phyloP scores from a whole-genome alignment of 306 rosid species.

The Castanopsis chinensis region DNA sequence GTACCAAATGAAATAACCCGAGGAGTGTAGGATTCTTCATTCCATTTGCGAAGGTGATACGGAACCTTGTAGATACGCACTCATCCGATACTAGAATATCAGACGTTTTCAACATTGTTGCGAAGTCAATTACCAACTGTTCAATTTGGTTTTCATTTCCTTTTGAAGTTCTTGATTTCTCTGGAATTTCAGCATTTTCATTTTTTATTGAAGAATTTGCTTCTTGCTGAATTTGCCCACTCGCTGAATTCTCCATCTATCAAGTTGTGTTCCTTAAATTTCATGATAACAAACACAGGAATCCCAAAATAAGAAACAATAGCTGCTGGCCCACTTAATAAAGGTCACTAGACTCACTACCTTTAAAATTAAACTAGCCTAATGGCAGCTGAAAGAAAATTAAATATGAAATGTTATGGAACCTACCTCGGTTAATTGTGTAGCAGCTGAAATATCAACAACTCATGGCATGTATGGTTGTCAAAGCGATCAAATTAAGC shows the following conservation, averaged over 20 bases:
- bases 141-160: neutral
- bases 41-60: slow-evolving; percentile 17
- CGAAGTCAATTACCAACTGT: neutral
- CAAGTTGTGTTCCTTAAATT: neutral
- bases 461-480: no score
- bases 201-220: neutral
- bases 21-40: slow-evolving; percentile 32
- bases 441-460: no score
- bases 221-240: neutral
- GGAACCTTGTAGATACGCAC: slow-evolving; percentile 33
- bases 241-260: neutral
- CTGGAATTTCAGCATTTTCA: neutral
- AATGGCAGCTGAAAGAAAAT: no score
- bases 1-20: slow-evolving; percentile 38
- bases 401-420: no score
- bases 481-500: no score
- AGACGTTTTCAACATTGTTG: neutral
- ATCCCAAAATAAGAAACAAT: neutral
- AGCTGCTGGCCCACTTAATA: no score
- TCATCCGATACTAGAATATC: neutral
- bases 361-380: no score
- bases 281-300: neutral
- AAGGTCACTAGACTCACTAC: no score
- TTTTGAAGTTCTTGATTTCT: neutral
- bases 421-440: no score